Base-by-base conservation (phyloP, 306 rosid genomes). In the Vicia faba region DNA sequence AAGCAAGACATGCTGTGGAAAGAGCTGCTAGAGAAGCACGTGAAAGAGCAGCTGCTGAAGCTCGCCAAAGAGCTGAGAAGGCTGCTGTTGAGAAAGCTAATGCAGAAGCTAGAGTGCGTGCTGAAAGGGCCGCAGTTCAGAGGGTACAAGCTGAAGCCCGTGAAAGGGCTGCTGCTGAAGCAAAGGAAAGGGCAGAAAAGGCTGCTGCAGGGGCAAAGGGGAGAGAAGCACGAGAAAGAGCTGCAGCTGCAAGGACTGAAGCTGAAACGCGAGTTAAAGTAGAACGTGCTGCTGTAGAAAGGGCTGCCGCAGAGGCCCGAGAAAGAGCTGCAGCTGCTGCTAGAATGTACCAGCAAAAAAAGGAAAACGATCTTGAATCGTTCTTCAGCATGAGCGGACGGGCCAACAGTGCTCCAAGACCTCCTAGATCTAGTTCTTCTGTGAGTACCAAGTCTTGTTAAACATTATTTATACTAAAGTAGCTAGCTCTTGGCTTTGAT, bases 1-100 rank as follows among this genome's bases (percentile, higher is more conserved):
- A 33, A 64, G 93, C 77, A 39, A 93, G 92, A 78, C 97, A 86
- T 66, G 99, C 97, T 77, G 97, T 93, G 62, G 99, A 86, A 82
- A 93, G 99, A 81, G 99, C 99, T 60, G 90, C 99, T 12, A 85
- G 99, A 78, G 99, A 93, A 81, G 99, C 97, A 19, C 99, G 99
- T 35, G 99, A 86, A 70, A 86, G 99, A 83, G 99, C 99, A 67
- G 95, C 86, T 64, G 58, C 68, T 79, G 99, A 79, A 36, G 99
- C 99, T 67, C 95, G 86, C 11, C 41, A 70, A 69, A 90, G 79
- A 79, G 97, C 99, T 74, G 96, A 93, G 73, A 88, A 81, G 84
- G 89, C 82, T 26, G 97, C 99, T 36, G 97, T 93, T 59, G 97
- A 25, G 18, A 93, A 80, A 86, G 97, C 70, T 69, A 86, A 84